These are phyloP conservation scores for Moesziomyces sp. DNA, from an alignment of 1,284 basidiomycete species.

Conservation along the genomic window DNA sequence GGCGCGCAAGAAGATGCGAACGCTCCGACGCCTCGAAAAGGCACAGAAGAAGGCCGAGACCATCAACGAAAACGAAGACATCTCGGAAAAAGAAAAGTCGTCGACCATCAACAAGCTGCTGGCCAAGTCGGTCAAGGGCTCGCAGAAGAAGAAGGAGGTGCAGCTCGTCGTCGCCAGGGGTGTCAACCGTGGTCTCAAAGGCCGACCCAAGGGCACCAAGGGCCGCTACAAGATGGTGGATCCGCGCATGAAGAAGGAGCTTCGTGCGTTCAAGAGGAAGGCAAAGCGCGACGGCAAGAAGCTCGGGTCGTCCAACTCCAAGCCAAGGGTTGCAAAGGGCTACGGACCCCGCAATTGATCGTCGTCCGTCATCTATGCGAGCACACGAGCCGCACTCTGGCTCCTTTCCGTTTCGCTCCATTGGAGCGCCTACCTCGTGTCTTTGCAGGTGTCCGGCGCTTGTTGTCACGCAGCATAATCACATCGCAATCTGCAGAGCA, in stretches of 20 bases:
- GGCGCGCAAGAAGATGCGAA: conserved; percentile 93
- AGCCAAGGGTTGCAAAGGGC: conserved; percentile 54
- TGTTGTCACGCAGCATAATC: not conserved
- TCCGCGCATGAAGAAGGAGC: conserved; percentile 65
- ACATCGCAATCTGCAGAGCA: not conserved
- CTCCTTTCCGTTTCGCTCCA: too few relatives aligned
- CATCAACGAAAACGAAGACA: conserved; percentile 83
- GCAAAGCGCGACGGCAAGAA: conserved; percentile 66
- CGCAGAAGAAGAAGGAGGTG: conserved; percentile 77
- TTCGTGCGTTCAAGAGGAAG: conserved; percentile 61
- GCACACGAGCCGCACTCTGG: too few relatives aligned
- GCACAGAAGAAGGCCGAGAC: conserved; percentile 97
- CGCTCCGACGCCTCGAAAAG: conserved; percentile 85
- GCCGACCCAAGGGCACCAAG: conserved; percentile 94
- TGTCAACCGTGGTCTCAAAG: conserved; percentile 86
- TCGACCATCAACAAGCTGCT: conserved; percentile 91
- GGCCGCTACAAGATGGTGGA: conserved; percentile 71
- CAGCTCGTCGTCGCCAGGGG: conserved; percentile 94
- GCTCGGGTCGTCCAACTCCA: conserved; percentile 49
- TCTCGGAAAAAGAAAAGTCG: conserved; percentile 87
- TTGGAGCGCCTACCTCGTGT: too few relatives aligned
- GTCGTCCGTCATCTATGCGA: not conserved
- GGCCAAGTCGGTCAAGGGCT: conserved; percentile 74
- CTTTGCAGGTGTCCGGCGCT: too few relatives aligned
- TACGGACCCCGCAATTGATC: conserved; percentile 49